A percentile compares a stretch with the other conserved stretches of the same genome.
These are phyloP conservation scores for Ascochyta koolunga DNA, from an alignment of 2,329 filamentous ascomycete genomes.

Conservation along the genomic window DNA sequence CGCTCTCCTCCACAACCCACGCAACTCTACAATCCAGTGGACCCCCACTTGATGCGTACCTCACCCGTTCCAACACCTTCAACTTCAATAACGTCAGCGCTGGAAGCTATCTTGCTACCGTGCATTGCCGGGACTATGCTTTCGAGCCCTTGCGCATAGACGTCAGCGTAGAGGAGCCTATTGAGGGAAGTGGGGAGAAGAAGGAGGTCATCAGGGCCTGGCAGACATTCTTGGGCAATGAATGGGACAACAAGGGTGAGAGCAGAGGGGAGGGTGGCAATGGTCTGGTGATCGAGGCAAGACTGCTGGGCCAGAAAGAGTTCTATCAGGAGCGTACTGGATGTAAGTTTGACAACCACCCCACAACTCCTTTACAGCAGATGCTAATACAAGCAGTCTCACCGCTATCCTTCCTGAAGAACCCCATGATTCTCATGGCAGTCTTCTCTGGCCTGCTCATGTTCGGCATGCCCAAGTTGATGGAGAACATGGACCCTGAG, in stretches of 20 bases:
- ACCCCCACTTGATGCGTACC: constrained; percentile 61
- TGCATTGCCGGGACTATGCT: constrained; percentile 74
- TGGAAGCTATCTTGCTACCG: constrained; percentile 80
- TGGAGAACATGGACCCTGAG: constrained; percentile 99
- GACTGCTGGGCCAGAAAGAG: constrained; percentile 67
- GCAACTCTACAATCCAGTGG: constrained; percentile 68
- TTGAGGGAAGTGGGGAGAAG: constrained; percentile 38
- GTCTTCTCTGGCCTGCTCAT: constrained; percentile 82
- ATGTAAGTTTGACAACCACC: constrained; percentile 64
- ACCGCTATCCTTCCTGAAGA: constrained; percentile 83
- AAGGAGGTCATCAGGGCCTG: constrained; percentile 66
- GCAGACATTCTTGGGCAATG: constrained; percentile 87
- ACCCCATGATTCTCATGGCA: constrained; percentile 95
- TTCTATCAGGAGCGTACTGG: constrained; percentile 78
- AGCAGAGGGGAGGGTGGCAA: constrained; percentile 54
- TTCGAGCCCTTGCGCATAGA: constrained; percentile 86
- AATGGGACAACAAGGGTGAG: constrained; percentile 87
- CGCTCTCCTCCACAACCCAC: constrained; percentile 63
- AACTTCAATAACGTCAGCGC: constrained; percentile 73
- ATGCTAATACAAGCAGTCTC: constrained; percentile 63
- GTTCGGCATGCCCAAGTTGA: constrained; percentile 90
- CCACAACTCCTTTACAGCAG: neutral
- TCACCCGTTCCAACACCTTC: constrained; percentile 74
- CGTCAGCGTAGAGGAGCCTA: constrained; percentile 52
- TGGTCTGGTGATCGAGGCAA: constrained; percentile 63